Evolutionary conservation across 2,329 filamentous ascomycete genomes (phyloP), one percentile per base, ranked within the genome.

Genomic region (Onygenales sp.): DNA sequence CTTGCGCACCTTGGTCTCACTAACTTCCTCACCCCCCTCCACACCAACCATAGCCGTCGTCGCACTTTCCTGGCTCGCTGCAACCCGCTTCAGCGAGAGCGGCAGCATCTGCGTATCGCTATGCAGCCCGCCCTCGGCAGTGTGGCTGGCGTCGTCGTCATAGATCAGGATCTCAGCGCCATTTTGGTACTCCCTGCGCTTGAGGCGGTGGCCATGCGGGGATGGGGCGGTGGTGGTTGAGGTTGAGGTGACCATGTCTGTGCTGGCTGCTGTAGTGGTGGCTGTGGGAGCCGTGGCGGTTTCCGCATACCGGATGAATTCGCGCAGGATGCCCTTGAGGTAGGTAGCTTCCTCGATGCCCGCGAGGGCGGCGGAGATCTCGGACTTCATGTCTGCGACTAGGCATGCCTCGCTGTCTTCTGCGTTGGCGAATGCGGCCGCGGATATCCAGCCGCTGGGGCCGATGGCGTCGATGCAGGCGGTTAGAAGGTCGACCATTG

Each of bases 1-100:
- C 73, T 78, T 88, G 53, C 71, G 67, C 36, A 78, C 66, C 60
- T 77, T 78, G 17, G 69, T 70, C 54, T 72, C 72, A 13, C 70
- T 69, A 10, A 75, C 64, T 13, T 69, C 67, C 39, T 64, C 61
- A 42, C 83, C 57, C 75, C 71, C 56, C 64, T 71, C 43, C 76
- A 75, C 21, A 81, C 73, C 47, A 67, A 64, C 58, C 73, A 46
- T 17, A 33, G 46, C 43, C 60, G 78, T 76, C 2, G 77, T 75
- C 27, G 35, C 36, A 41, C 17, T 21, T 70, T 85, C 88, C 57
- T 90, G 75, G 6, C 59, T 69, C 70, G 21, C 66, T 47, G 41
- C 53, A 54, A 52, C 47, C 42, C 21, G 35, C 36, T 36, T 51
- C n/a, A 46, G 43, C 7, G 50, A 52, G 7, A 52, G 35, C 8